These are phyloP conservation scores for Yarrowia hollandica DNA, from an alignment of 805 yeast species.

Conservation along the genomic window DNA sequence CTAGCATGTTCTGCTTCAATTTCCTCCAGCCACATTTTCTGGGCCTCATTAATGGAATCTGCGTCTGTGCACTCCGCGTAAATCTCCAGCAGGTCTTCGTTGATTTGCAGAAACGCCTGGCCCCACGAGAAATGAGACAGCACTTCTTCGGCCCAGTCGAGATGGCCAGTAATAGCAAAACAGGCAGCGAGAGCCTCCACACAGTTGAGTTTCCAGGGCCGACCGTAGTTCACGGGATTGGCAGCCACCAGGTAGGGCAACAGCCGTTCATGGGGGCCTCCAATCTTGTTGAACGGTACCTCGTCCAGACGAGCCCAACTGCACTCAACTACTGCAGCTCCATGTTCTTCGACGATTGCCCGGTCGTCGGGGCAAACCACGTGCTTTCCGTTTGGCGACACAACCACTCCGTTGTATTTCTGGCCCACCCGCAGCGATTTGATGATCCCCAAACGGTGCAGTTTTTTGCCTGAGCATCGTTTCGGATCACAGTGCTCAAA, in stretches of 20 bases:
- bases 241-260: constrained; percentile 94
- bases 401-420: constrained; percentile 85
- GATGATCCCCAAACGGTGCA: constrained; percentile 84
- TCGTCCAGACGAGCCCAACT: constrained; percentile 98
- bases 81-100: constrained; percentile 69
- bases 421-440: constrained; percentile 84
- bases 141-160: constrained; percentile 82
- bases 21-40: constrained; percentile 68
- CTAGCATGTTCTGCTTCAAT: constrained; percentile 48
- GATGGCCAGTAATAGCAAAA: constrained; percentile 87
- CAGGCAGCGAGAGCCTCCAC: constrained; percentile 98
- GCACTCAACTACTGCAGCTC: constrained; percentile 98
- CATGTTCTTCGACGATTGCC: constrained; percentile 70
- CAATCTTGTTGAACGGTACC: constrained; percentile 89
- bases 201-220: constrained; percentile 93
- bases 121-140: constrained; percentile 92
- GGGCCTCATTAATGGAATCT: constrained; percentile 68
- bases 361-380: constrained; percentile 88
- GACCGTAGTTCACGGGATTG: constrained; percentile 94
- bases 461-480: constrained; percentile 91
- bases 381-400: constrained; percentile 87
- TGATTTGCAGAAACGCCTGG: constrained; percentile 76
- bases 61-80: constrained; percentile 82
- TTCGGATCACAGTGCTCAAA: constrained; percentile 99
- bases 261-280: constrained; percentile 83